Percentiles rank a stretch among this genome's conserved stretches.
Evolutionary conservation across 2,329 filamentous ascomycete species (phyloP).

Genomic region (Fusarium praegraminearum): DNA sequence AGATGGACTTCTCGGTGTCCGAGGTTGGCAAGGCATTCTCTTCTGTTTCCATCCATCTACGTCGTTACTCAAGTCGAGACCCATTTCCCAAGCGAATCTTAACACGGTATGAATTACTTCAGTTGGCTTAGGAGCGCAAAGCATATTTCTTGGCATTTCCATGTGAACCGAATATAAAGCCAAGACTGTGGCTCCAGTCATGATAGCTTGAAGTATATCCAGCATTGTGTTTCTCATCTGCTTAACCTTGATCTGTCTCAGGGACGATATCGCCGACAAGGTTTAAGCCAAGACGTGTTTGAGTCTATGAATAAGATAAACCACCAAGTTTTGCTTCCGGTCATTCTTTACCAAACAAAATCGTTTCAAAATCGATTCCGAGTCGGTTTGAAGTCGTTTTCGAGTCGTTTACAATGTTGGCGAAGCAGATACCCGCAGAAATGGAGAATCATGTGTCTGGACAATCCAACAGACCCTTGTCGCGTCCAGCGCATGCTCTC

Average conservation of each 20-base stretch:
- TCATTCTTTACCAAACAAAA: not conserved
- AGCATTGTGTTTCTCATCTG: not conserved
- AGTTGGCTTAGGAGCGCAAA: slow-evolving; percentile 8
- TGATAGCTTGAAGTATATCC: not conserved
- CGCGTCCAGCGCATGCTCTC: slow-evolving; percentile 72
- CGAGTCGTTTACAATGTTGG: slow-evolving; percentile 3
- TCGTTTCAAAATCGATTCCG: no score
- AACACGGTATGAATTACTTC: slow-evolving; percentile 12
- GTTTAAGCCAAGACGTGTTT: not conserved
- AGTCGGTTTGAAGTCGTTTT: not conserved
- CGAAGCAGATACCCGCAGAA: not conserved
- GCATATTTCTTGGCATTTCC: slow-evolving; percentile 15
- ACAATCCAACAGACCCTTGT: slow-evolving; percentile 64
- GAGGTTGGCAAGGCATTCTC: not conserved
- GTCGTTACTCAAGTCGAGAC: not conserved
- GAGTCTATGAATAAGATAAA: no score
- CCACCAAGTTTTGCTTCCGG: no score
- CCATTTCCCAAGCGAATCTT: not conserved
- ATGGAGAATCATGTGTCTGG: slow-evolving; percentile 51
- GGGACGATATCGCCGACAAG: not conserved
- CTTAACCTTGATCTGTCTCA: no score
- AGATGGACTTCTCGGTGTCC: slow-evolving; percentile 8
- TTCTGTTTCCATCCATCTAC: not conserved
- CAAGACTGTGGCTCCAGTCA: not conserved
- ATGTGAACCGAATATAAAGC: not conserved